Percentiles rank a stretch among this genome's conserved stretches.
Evolutionary conservation across 1,284 basidiomycete genomes (phyloP).

Genomic region (Vanrija pseudolonga): DNA sequence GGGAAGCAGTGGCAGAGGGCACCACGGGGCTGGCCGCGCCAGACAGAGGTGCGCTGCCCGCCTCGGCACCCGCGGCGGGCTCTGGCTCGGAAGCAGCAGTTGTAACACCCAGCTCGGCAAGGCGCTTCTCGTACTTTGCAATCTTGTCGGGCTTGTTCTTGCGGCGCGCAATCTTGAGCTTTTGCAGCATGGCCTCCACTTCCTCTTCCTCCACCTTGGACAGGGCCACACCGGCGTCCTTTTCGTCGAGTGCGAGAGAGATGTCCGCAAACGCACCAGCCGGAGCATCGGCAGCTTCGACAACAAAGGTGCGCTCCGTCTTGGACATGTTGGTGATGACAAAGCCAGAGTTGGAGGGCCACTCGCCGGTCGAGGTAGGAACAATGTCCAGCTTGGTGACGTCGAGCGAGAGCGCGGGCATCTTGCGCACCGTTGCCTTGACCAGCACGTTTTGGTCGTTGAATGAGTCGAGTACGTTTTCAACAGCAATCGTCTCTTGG

Average conservation of each 20-base stretch:
- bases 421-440: slow-evolving; percentile 52
- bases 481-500: slow-evolving; percentile 52
- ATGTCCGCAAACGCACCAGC: slow-evolving; percentile 15
- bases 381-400: slow-evolving; percentile 27
- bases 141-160: slow-evolving; percentile 55
- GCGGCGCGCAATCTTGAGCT: slow-evolving; percentile 53
- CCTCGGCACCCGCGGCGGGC: not conserved
- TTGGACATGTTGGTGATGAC: slow-evolving; percentile 51
- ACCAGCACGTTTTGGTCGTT: slow-evolving; percentile 52
- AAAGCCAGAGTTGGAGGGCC: slow-evolving; percentile 36
- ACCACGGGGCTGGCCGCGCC: not conserved
- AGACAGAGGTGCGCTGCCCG: not conserved
- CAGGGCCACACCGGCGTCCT: slow-evolving; percentile 43
- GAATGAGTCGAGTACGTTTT: slow-evolving; percentile 52
- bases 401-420: slow-evolving; percentile 51
- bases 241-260: slow-evolving; percentile 36
- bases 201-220: slow-evolving; percentile 54
- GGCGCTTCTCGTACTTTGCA: slow-evolving; percentile 51
- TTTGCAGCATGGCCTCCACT: slow-evolving; percentile 53
- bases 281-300: slow-evolving; percentile 29
- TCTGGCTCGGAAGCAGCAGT: slow-evolving; percentile 15
- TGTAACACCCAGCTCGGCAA: slow-evolving; percentile 49
- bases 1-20: too few relatives aligned
- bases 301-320: slow-evolving; percentile 50
- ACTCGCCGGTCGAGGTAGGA: slow-evolving; percentile 20